Evolutionary conservation across 1,284 basidiomycete genomes (phyloP).

Genomic region (Heterobasidion parviporum): DNA sequence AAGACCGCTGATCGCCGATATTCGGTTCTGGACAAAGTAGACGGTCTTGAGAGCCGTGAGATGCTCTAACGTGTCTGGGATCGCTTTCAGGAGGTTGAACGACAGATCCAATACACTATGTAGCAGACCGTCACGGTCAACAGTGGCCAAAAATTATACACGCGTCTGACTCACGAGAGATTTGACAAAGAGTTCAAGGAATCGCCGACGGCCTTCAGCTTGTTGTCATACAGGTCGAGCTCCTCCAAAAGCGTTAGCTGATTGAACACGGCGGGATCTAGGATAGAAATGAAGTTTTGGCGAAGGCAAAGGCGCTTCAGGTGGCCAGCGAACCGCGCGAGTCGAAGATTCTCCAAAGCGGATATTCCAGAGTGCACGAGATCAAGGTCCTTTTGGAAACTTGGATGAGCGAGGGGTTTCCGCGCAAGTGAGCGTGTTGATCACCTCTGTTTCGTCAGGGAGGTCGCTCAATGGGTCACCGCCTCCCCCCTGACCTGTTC

Average conservation of each 20-base stretch:
- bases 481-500: constrained; percentile 14
- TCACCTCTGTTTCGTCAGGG: constrained; percentile 60
- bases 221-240: constrained; percentile 94
- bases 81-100: constrained; percentile 80
- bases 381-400: constrained; percentile 70
- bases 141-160: neutral
- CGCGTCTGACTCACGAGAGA: constrained; percentile 51
- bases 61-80: constrained; percentile 56
- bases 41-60: constrained; percentile 67
- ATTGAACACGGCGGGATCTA: constrained; percentile 63
- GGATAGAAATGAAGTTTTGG: constrained; percentile 76
- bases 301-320: constrained; percentile 80
- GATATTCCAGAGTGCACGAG: constrained; percentile 79
- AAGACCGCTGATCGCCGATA: constrained; percentile 69
- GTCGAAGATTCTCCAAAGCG: constrained; percentile 53
- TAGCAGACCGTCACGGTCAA: neutral
- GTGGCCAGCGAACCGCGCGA: constrained; percentile 63
- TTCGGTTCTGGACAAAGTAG: constrained; percentile 97
- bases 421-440: neutral
- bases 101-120: constrained; percentile 82
- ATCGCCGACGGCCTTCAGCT: constrained; percentile 66
- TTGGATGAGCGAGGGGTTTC: neutral
- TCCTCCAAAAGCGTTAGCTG: constrained; percentile 74
- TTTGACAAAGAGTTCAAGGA: constrained; percentile 56
- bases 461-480: constrained; percentile 37